Base-by-base conservation (phyloP, 2,329 filamentous ascomycete species). In the Fusarium chuoi region DNA sequence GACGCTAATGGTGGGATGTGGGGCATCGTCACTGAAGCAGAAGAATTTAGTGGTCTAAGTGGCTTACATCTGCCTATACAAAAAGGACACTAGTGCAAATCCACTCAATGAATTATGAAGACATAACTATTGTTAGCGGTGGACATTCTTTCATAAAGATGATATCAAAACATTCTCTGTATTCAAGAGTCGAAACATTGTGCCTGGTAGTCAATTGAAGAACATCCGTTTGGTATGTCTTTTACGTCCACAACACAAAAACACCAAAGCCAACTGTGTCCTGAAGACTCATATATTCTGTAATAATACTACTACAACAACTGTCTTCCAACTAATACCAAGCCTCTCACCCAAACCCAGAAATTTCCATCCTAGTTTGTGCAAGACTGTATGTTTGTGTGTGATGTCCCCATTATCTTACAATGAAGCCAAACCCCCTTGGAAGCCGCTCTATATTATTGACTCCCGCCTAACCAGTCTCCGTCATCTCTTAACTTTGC, bases 401-500 rank as follows among this genome's bases (percentile, higher is more conserved):
- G 26, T 36, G 56, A 59, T 62, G 38, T 51, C 28, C 39, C 55
- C 59, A 52, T 33, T 73, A 65, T 65, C 42, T 65, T 61, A 58
- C 63, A 72, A 45, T 20, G 36, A 69, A 52, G 39, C 46, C 26
- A 35, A 45, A 15, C 49, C 33, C 24, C 28, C 44, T 61, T 58
- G 28, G 26, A 38, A 62, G 48, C 12, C 56, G 33, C 41, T 54
- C 36, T 59, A 18, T 35, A 45, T 73, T 45, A 72, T 45, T 71
- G 68, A 30, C 70, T 75, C 24, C 51, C 64, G 22, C 51, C 54
- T 30, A 68, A 58, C 61, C 69, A 65, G 39, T 49, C 36, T 12
- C 82, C 81, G 24, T 79, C 81, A 28, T 83, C 81, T 39, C 81
- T 76, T 62, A 83, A 80, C 52, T 84, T 84, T 14, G 81, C 80